A percentile compares a stretch with the other conserved stretches of the same genome.
These are phyloP conservation scores for Corylus heterophylla DNA, from an alignment of 306 rosid genomes.

Conservation along the genomic window DNA sequence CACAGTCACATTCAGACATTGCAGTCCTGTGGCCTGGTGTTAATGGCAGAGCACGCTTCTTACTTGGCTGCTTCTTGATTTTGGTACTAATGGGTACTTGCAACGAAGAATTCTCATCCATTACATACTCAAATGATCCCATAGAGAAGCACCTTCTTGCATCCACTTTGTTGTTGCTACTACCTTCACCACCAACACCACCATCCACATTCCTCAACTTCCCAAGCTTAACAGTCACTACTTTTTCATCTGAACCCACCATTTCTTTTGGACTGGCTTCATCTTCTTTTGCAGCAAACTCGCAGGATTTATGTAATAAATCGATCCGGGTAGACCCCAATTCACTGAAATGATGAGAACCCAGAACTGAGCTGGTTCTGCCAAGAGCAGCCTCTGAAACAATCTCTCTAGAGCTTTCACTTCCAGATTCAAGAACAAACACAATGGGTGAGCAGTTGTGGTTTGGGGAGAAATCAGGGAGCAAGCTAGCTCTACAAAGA, in stretches of 20 bases:
- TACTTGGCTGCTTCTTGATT: conserved; percentile 48
- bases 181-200: conserved; percentile 48
- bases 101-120: conserved; percentile 72
- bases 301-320: conserved; percentile 31
- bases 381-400: conserved; percentile 40
- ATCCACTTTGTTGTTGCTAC: conserved; percentile 50
- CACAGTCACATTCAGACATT: conserved; percentile 85
- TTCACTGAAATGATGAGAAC: conserved; percentile 37
- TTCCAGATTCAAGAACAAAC: conserved; percentile 86
- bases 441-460: conserved; percentile 58
- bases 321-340: conserved; percentile 38
- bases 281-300: conserved; percentile 35
- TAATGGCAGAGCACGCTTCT: conserved; percentile 54
- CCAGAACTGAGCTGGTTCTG: conserved; percentile 55
- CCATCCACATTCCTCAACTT: conserved; percentile 65
- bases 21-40: conserved; percentile 68
- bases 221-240: conserved; percentile 79
- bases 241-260: conserved; percentile 46
- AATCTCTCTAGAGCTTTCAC: conserved; percentile 77
- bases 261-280: background rate
- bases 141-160: conserved; percentile 89
- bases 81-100: conserved; percentile 75
- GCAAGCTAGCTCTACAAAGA: conserved; percentile 73
- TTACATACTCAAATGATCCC: conserved; percentile 86
- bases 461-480: conserved; percentile 59